Evolutionary conservation across 106 monocot species (phyloP), one percentile per base, ranked within the genome.

Genomic region (Apostasia ramifera): DNA sequence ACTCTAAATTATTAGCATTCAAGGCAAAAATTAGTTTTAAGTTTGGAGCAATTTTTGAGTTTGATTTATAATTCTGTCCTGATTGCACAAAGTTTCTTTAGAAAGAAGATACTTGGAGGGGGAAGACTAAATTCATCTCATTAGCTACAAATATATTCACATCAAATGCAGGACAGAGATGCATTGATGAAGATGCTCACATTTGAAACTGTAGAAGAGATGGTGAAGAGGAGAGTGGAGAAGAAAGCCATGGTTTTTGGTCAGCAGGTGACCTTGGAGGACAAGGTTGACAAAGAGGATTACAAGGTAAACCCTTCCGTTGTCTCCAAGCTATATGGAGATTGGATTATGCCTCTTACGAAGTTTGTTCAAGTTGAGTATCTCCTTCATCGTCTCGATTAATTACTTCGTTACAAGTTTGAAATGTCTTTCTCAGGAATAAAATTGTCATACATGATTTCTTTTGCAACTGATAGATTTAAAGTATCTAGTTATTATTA

Each of bases 301-400:
- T 43, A 2, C 39, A 44, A 6, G 26, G 61, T 59, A 8, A 66
- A 85, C 65, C 97, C 97, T 14, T 57, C 47, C 1, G 60, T 92
- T 2, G 81, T 79, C 9, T 72, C 74, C 53, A 78, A 60, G 8
- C 80, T 97, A 1, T 97, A 97, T 71, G 76, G 71, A 43, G 73
- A 92, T 12, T 89, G 92, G 89, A 83, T 97, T 40, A 97, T 97
- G 54, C 97, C 92, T 12, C 55, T 97, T 5, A 97, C 92, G 58
- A 97, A 97, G 77, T 37, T 72, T 13, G 85, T 97, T 45, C 79
- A 97, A 78, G 89, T 97, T 7, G 86, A 92, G 56, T 97, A 92
- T 61, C 92, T 97, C 55, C 89, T 97, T 26, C 86, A 45, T 2
- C 92, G 89, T 46, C 81, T 97, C 6, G 71, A 84, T 59, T 97